Conservation (phyloP, 2,329 filamentous ascomycete species). For the Trichoderma koningiopsis region DNA sequence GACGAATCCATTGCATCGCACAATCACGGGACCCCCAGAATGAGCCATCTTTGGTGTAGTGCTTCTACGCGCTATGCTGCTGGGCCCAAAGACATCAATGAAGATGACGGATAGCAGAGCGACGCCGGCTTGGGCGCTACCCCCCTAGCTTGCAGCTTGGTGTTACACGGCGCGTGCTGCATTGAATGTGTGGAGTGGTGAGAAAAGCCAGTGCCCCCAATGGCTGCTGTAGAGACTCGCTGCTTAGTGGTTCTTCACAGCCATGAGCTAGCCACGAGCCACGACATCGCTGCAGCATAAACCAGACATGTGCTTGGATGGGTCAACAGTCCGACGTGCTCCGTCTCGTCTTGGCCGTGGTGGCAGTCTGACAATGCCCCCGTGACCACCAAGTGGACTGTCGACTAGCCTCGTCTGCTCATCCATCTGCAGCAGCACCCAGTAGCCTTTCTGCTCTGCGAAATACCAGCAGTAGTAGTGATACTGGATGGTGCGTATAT, state of each 20-base stretch:
- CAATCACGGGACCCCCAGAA: conserved; percentile 6
- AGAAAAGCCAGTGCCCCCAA: neutral
- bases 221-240: neutral
- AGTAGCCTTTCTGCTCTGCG: neutral
- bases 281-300: neutral
- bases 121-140: neutral
- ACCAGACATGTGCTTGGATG: conserved; percentile 11
- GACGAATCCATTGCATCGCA: neutral
- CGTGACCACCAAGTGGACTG: conserved; percentile 23
- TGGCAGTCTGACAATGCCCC: conserved; percentile 23
- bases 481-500: neutral
- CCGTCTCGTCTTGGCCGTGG: conserved; percentile 13
- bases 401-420: conserved; percentile 5
- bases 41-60: neutral
- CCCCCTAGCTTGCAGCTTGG: neutral
- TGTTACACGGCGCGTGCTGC: conserved; percentile 16
- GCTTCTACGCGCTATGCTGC: conserved; percentile 13
- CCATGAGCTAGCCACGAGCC: conserved; percentile 6
- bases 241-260: neutral
- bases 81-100: neutral
- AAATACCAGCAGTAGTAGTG: neutral
- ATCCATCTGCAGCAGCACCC: conserved; percentile 9
- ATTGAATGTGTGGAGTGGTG: conserved; percentile 15
- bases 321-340: conserved; percentile 14
- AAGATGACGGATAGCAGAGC: neutral